Conservation (phyloP, 257 asterid species). For the Solanum arcanum region DNA sequence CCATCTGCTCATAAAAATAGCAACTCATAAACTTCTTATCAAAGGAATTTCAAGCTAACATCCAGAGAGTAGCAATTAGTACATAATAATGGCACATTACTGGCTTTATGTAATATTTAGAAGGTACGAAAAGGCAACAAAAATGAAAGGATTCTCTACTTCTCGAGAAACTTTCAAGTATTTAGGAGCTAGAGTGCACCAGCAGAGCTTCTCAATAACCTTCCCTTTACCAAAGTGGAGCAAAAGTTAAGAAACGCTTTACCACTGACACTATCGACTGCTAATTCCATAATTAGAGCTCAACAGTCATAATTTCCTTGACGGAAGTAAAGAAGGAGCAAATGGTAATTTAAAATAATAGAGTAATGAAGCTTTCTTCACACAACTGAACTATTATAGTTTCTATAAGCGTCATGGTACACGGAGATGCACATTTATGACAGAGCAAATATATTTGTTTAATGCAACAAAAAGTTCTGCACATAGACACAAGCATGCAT, state of each 20-base stretch:
- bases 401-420: background rate
- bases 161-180: background rate
- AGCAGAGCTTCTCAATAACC: background rate
- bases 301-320: background rate
- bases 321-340: background rate
- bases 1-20: constrained; percentile 14
- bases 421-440: background rate
- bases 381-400: background rate
- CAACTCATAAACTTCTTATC: background rate
- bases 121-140: background rate
- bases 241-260: background rate
- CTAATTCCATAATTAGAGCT: background rate
- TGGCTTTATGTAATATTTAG: background rate
- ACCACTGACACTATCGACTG: background rate
- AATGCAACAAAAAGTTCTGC: background rate
- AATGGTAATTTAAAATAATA: background rate
- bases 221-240: background rate
- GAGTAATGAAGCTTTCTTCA: background rate
- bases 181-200: background rate
- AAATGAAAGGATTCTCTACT: background rate
- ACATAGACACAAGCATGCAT: background rate
- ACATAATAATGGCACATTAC: background rate
- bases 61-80: background rate
- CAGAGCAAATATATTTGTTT: background rate
- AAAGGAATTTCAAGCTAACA: background rate